Percentiles rank a stretch among this genome's conserved stretches.
These are phyloP conservation scores for Sordariomycetes sp. DNA, from an alignment of 2,329 filamentous ascomycete genomes.

Conservation along the genomic window DNA sequence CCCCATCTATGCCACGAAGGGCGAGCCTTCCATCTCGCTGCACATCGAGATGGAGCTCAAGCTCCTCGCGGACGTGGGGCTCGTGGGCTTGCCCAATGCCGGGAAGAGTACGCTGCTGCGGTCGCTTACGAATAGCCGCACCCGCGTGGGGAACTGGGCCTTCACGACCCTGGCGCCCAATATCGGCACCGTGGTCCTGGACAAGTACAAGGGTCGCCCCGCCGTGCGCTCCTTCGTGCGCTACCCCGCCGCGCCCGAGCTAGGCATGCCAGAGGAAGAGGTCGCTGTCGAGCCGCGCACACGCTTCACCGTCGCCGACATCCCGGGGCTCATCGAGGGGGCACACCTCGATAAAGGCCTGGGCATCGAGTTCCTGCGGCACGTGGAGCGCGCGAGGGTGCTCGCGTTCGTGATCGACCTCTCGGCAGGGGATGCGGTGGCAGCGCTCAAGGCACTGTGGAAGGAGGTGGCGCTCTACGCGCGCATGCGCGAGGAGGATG, in stretches of 20 bases:
- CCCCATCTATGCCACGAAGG: conserved; percentile 82
- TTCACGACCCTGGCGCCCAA: conserved; percentile 95
- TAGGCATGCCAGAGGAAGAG: conserved; percentile 27
- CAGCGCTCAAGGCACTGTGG: conserved; percentile 75
- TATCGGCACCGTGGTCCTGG: conserved; percentile 89
- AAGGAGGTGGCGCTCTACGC: conserved; percentile 82
- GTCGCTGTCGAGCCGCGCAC: conserved; percentile 50
- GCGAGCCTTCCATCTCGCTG: conserved; percentile 68
- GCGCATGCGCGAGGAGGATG: conserved; percentile 63
- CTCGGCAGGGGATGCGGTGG: conserved; percentile 65
- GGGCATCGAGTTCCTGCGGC: conserved; percentile 82
- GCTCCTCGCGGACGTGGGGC: conserved; percentile 84
- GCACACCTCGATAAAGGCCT: conserved; percentile 88
- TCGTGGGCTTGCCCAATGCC: conserved; percentile 91
- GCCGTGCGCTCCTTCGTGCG: conserved; percentile 23
- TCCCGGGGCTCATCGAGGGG: conserved; percentile 84
- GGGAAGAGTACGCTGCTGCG: conserved; percentile 90
- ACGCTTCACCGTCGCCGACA: conserved; percentile 88
- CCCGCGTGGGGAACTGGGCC: conserved; percentile 86
- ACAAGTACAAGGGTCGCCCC: conserved; percentile 73
- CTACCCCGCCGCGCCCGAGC: conserved; percentile 17
- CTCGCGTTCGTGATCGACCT: conserved; percentile 92
- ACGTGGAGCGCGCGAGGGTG: conserved; percentile 87
- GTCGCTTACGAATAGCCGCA: conserved; percentile 77
- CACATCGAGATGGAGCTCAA: conserved; percentile 85